phyloP scores from a whole-genome alignment of 2,329 filamentous ascomycete genomes.

The Trichoderma aggressivum region DNA sequence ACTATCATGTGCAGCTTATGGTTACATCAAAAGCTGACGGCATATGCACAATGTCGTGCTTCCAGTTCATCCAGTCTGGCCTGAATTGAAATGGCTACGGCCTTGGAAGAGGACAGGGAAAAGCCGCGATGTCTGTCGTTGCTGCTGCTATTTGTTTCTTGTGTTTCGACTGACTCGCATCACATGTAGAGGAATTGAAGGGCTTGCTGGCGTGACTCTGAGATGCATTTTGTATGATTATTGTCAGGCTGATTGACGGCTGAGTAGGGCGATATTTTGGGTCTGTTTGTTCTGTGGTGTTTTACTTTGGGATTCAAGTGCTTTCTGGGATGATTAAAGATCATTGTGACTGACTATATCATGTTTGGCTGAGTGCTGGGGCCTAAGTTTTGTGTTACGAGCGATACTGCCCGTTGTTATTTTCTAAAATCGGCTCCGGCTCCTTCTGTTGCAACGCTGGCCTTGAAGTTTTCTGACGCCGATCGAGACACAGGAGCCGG shows the following conservation, averaged over 20 bases:
- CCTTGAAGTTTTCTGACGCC: too few relatives aligned
- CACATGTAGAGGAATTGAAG: neutral
- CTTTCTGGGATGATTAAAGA: too few relatives aligned
- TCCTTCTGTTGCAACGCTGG: too few relatives aligned
- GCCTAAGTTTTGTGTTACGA: too few relatives aligned
- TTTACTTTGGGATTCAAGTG: neutral
- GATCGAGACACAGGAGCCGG: too few relatives aligned
- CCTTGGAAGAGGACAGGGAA: fast-evolving
- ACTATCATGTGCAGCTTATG: neutral
- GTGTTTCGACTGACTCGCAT: neutral
- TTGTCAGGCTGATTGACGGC: neutral
- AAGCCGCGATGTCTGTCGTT: neutral
- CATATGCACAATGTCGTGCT: neutral
- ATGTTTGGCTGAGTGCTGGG: too few relatives aligned
- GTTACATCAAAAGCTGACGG: neutral
- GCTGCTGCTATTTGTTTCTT: neutral
- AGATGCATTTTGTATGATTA: neutral
- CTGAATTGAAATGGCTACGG: neutral
- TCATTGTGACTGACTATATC: too few relatives aligned
- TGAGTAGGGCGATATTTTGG: neutral
- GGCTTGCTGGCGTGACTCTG: neutral
- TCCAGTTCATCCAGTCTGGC: neutral
- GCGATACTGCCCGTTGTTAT: too few relatives aligned
- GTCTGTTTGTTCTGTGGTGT: neutral
- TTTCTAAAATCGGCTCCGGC: too few relatives aligned